Conservation (phyloP, 164 flowering plant species). For the Nymphaea thermarum region DNA sequence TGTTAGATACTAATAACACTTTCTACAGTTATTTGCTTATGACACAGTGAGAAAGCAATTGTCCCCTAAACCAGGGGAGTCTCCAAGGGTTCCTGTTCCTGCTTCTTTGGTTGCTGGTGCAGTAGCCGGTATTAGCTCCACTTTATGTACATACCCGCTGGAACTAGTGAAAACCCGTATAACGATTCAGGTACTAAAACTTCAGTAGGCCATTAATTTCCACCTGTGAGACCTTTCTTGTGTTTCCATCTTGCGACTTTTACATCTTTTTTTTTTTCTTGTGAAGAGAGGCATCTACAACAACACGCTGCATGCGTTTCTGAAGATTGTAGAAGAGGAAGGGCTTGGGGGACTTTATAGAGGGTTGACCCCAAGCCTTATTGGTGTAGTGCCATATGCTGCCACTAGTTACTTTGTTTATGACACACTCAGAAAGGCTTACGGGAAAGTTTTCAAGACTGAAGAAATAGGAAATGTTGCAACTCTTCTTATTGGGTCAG, state of each 20-base stretch:
- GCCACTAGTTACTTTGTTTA: conserved; percentile 88
- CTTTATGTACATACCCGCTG: conserved; percentile 80
- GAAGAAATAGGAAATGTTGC: conserved; percentile 53
- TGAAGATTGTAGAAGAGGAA: conserved; percentile 67
- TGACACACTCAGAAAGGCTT: conserved; percentile 65
- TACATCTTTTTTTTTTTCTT: neutral
- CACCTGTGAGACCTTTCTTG: too few relatives aligned
- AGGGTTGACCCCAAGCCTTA: conserved; percentile 86
- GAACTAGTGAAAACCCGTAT: conserved; percentile 88
- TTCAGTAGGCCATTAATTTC: too few relatives aligned
- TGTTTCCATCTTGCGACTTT: too few relatives aligned
- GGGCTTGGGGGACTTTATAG: conserved; percentile 82
- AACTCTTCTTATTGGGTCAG: conserved; percentile 70
- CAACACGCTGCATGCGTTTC: conserved; percentile 65
- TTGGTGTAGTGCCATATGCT: conserved; percentile 94
- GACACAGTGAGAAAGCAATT: conserved; percentile 79
- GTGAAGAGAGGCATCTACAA: conserved; percentile 66
- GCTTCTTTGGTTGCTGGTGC: conserved; percentile 91
- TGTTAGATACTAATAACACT: too few relatives aligned
- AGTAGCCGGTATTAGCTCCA: conserved; percentile 90
- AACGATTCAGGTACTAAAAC: conserved; percentile 64
- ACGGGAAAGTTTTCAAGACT: conserved; percentile 26
- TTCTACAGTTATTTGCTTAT: conserved; percentile 72
- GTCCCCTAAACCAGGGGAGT: conserved; percentile 59
- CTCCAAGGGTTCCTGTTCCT: conserved; percentile 57